Evolutionary conservation across 805 yeast species (phyloP).

Genomic region (Ogataea saltuana): DNA sequence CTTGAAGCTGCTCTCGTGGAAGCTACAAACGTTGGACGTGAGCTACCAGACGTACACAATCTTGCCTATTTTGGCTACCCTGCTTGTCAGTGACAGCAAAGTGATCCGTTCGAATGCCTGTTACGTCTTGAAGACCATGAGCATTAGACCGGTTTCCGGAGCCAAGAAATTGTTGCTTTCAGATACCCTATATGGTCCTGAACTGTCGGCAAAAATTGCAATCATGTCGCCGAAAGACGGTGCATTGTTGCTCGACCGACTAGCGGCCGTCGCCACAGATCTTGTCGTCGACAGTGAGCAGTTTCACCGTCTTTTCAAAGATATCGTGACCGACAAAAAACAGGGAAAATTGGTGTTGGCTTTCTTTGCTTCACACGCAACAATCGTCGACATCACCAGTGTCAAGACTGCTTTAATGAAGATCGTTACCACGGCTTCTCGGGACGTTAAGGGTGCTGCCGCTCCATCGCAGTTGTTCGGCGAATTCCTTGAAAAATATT

Average conservation of each 20-base stretch:
- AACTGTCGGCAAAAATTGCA: conserved; percentile 46
- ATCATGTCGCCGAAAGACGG: conserved; percentile 68
- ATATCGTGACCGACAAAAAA: conserved; percentile 49
- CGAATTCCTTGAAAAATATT: conserved; percentile 46
- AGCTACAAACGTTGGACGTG: conserved; percentile 38
- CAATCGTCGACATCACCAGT: conserved; percentile 48
- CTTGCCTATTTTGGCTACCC: conserved; percentile 57
- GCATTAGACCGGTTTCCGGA: conserved; percentile 34
- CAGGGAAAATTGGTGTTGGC: conserved; percentile 58
- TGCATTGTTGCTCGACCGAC: conserved; percentile 40
- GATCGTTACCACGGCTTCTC: conserved; percentile 43
- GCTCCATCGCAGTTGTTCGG: conserved; percentile 50
- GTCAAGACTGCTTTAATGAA: conserved; percentile 54
- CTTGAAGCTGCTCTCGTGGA: conserved; percentile 41
- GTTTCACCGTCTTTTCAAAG: conserved; percentile 38
- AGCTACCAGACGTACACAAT: conserved; percentile 47
- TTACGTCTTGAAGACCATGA: conserved; percentile 39
- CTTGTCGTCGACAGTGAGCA: conserved; percentile 52
- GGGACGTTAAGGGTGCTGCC: conserved; percentile 42
- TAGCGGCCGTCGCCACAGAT: conserved; percentile 42
- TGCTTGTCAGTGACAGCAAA: conserved; percentile 51
- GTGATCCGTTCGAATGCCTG: conserved; percentile 49
- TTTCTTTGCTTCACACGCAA: conserved; percentile 70
- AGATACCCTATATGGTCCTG: conserved; percentile 57
- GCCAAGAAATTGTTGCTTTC: conserved; percentile 49